Percentiles rank a stretch among this genome's conserved stretches.
Evolutionary conservation across 1,139 yeast genomes (phyloP).

Genomic region (Suhomyces kunorum): DNA sequence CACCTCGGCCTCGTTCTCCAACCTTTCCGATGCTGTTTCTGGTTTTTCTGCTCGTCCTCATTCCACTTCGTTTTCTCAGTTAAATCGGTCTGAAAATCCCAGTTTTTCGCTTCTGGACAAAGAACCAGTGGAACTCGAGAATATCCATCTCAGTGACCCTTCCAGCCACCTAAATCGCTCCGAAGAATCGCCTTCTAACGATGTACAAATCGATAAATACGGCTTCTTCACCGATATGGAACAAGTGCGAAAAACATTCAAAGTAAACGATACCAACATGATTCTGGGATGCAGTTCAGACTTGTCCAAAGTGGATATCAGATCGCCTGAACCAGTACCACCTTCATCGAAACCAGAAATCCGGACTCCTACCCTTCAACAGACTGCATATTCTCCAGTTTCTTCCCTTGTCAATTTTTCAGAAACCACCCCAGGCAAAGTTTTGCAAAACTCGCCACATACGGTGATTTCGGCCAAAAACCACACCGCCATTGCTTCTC

Average conservation of each 20-base stretch:
- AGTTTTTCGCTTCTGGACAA: background rate
- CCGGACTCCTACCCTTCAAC: background rate
- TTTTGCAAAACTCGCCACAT: background rate
- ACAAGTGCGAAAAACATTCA: background rate
- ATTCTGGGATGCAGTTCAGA: background rate
- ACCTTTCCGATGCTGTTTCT: conserved; percentile 2
- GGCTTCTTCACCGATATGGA: conserved; percentile 45
- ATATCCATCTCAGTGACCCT: conserved; percentile 4
- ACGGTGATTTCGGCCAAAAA: background rate
- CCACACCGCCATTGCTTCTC: background rate
- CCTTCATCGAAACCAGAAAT: background rate
- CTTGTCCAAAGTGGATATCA: background rate
- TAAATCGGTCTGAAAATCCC: conserved; percentile 1
- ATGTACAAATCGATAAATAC: conserved; percentile 45
- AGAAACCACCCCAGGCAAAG: background rate
- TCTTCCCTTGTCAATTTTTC: background rate
- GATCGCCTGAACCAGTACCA: background rate
- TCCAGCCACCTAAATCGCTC: background rate
- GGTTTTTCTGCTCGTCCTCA: conserved; percentile 9
- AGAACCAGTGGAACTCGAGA: conserved; percentile 12
- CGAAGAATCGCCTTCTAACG: background rate
- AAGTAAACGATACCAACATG: background rate
- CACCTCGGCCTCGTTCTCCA: conserved; percentile 7
- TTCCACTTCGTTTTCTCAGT: conserved; percentile 13
- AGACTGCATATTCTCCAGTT: background rate